Evolutionary conservation across 257 asterid species (phyloP).

Genomic region (Sherardia arvensis): DNA sequence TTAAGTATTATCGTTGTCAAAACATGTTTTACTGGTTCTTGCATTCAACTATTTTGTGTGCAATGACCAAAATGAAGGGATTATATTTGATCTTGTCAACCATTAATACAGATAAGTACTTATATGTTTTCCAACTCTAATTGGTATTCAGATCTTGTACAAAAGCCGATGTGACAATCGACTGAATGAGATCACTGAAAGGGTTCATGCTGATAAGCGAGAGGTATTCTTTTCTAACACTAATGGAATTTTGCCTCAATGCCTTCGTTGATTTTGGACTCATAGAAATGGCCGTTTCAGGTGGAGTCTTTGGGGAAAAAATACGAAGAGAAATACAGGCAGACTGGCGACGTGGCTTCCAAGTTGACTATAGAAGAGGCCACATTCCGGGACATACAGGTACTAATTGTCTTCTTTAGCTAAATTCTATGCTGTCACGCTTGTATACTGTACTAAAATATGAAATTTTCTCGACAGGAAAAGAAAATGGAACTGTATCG

Average conservation of each 20-base stretch:
- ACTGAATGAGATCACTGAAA: conserved; percentile 79
- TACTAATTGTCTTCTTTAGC: conserved; percentile 13
- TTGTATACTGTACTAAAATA: neutral
- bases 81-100: conserved; percentile 4
- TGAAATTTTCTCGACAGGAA: conserved; percentile 28
- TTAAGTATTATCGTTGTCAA: neutral
- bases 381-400: conserved; percentile 96
- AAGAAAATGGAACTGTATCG: conserved; percentile 88
- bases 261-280: conserved; percentile 5
- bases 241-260: conserved; percentile 1
- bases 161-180: conserved; percentile 95
- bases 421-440: neutral
- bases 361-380: conserved; percentile 91
- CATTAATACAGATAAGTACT: conserved; percentile 7
- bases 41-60: neutral
- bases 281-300: conserved; percentile 33
- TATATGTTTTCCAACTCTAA: conserved; percentile 14
- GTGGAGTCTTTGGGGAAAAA: conserved; percentile 75
- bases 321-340: conserved; percentile 91
- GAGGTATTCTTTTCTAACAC: conserved; percentile 49
- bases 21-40: neutral
- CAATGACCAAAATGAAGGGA: neutral
- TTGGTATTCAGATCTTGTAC: conserved; percentile 64
- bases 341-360: conserved; percentile 87
- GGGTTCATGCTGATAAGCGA: conserved; percentile 64